phyloP scores from a whole-genome alignment of 2,329 filamentous ascomycete species.

The Onygenales sp. region DNA sequence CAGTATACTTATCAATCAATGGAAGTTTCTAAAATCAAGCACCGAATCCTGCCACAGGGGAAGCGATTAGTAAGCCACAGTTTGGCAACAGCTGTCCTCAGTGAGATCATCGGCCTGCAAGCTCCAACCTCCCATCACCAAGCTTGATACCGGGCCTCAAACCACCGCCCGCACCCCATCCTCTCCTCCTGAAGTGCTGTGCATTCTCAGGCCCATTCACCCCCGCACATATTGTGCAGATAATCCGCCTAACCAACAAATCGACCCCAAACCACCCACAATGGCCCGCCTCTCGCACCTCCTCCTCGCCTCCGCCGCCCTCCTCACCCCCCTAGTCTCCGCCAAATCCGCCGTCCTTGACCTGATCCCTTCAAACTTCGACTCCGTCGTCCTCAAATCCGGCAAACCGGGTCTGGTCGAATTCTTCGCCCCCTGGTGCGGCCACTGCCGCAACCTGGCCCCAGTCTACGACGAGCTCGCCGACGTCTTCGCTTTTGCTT shows the following conservation, averaged over 20 bases:
- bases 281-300: slow-evolving; percentile 40
- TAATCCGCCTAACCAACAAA: background rate
- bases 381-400: slow-evolving; percentile 76
- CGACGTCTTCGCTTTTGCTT: slow-evolving; percentile 58
- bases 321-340: slow-evolving; percentile 45
- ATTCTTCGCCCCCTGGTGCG: slow-evolving; percentile 98
- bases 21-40: too few relatives aligned
- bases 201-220: background rate
- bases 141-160: background rate
- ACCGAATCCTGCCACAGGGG: too few relatives aligned
- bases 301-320: slow-evolving; percentile 36
- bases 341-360: slow-evolving; percentile 80
- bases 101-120: background rate
- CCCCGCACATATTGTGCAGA: background rate
- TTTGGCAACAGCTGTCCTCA: slow-evolving; percentile 7
- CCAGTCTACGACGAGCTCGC: slow-evolving; percentile 91
- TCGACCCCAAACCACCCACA: slow-evolving; percentile 8
- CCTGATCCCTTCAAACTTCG: slow-evolving; percentile 84
- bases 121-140: background rate
- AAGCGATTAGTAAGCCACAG: background rate
- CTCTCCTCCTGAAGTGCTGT: background rate
- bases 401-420: slow-evolving; percentile 94
- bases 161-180: too few relatives aligned
- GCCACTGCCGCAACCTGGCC: slow-evolving; percentile 96
- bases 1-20: too few relatives aligned